These are phyloP conservation scores for Diaporthe longicolla DNA, from an alignment of 2,329 filamentous ascomycete genomes.

Conservation along the genomic window DNA sequence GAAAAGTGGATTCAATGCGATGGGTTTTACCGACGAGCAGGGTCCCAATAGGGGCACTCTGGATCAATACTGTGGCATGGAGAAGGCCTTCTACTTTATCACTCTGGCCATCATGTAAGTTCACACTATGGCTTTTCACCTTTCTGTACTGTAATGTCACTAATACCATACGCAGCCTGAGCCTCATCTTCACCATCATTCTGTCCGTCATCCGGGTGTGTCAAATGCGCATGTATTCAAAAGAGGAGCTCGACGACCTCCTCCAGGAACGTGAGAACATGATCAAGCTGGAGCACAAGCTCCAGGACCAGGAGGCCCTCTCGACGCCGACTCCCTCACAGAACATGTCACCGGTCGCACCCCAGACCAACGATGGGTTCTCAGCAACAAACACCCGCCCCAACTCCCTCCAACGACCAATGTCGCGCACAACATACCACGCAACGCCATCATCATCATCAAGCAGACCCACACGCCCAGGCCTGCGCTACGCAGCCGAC, in stretches of 20 bases:
- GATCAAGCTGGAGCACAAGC: conserved; percentile 47
- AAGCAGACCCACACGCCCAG: neutral
- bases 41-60: conserved; percentile 47
- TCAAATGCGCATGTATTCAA: conserved; percentile 49
- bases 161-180: conserved; percentile 46
- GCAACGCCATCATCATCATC: conserved; percentile 4
- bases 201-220: conserved; percentile 50
- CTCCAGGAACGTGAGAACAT: conserved; percentile 47
- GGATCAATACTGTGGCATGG: conserved; percentile 51
- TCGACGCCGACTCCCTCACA: neutral
- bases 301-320: conserved; percentile 40
- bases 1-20: conserved; percentile 47
- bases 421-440: neutral
- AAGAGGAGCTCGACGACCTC: conserved; percentile 46
- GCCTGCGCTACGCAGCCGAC: conserved; percentile 2
- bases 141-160: neutral
- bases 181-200: conserved; percentile 49
- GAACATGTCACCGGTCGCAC: neutral
- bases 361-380: neutral
- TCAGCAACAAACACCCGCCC: neutral
- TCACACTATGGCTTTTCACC: neutral
- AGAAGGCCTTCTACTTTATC: conserved; percentile 53
- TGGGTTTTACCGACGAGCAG: conserved; percentile 50
- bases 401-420: neutral
- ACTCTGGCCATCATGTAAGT: conserved; percentile 50